phyloP scores from a whole-genome alignment of 352 stramenopile species.

The Aphanomyces invadans region DNA sequence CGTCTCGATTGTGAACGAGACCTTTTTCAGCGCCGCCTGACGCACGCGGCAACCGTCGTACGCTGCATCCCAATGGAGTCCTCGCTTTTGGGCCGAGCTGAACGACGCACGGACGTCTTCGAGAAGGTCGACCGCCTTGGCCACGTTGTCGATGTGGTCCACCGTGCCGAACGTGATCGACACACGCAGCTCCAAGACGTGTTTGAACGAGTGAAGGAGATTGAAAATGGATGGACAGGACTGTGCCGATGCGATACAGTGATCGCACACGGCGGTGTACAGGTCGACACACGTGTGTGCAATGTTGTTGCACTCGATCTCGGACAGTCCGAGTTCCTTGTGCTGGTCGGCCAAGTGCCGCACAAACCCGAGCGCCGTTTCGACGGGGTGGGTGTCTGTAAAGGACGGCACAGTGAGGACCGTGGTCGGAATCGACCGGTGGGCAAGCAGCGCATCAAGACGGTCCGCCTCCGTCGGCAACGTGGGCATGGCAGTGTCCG shows the following conservation, averaged over 20 bases:
- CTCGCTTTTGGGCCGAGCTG: neutral
- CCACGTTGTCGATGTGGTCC: neutral
- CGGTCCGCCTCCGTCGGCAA: neutral
- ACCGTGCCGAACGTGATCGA: neutral
- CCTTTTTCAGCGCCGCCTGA: neutral
- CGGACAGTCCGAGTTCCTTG: neutral
- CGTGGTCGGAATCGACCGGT: neutral
- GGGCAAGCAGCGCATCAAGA: neutral
- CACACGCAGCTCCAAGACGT: neutral
- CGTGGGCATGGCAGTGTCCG: too few species aligned
- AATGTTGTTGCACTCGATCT: neutral
- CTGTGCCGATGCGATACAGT: neutral
- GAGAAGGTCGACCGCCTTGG: neutral
- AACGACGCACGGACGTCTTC: neutral
- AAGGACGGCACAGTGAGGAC: neutral
- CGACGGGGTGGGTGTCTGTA: neutral
- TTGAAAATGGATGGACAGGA: neutral
- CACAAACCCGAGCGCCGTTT: neutral
- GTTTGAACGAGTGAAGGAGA: constrained; percentile 15
- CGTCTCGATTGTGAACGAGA: neutral
- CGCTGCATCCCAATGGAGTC: neutral
- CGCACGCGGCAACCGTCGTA: neutral
- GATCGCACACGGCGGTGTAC: neutral
- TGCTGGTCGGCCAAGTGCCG: neutral
- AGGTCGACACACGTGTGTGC: neutral